Base-by-base conservation (phyloP, 495 filamentous ascomycete species). In the Umbilicaria muhlenbergii region DNA sequence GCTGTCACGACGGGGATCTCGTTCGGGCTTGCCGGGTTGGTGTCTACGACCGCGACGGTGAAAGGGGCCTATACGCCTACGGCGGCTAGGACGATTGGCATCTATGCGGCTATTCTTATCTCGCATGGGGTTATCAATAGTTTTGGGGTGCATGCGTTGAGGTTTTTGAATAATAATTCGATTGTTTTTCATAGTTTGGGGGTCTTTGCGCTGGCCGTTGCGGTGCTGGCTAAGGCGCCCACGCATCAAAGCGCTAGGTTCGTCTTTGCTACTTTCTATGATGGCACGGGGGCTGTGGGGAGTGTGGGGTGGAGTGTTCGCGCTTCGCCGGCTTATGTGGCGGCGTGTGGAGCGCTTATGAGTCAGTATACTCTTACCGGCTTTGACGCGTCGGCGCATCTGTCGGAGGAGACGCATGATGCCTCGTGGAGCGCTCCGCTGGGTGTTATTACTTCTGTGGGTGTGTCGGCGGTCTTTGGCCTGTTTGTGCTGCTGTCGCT, bases 1-100 rank as follows among this genome's bases (percentile, higher is more conserved):
- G 77, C 77, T 24, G 77, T 81, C 11, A 81, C 77, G 2, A 78
- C 77, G 0, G 75, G 76, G 36, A 81, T 81, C 49, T 69, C 73
- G 15, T 81, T 80, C 47, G 77, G 77, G n/a, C 62, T 67, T 36
- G 77, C 77, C 7, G 65, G 64, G 11, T 62, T 81, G 4, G 71
- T 81, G 32, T 66, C 75, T 8, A 77, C 68, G 0, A 69, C 73
- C 32, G 72, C 74, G 8, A 68, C 68, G 1, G 59, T 81, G 21
- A 71, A 75, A 51, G 63, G 63, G 44, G 57, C 51, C 36, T 78
- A 72, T 50, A 56, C 52, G 19, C 56, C 75, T 32, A 65, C 74
- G 31, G 55, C 67, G 31, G 60, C 53, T 31, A 65, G 67, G 41
- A 78, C 75, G 13, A 65, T 81, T 38, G 76, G 74, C 16, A 79